Conservation (phyloP, 805 yeast species). For the Metschnikowia corniflorae region DNA sequence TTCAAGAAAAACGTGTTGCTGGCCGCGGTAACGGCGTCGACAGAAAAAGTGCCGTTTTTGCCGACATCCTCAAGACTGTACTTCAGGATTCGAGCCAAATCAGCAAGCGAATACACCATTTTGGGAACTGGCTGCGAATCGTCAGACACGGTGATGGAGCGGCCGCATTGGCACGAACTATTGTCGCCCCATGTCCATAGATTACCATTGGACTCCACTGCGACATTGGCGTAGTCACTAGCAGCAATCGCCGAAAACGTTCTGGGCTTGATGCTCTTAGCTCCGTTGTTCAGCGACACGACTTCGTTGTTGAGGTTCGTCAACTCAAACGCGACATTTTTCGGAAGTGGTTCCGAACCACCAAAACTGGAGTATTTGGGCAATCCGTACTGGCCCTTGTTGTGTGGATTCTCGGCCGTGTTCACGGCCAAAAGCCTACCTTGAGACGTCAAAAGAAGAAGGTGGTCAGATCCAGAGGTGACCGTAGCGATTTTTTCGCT, state of each 20-base stretch:
- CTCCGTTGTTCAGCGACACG: conserved; percentile 15
- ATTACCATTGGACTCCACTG: conserved; percentile 59
- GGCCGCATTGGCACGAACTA: conserved; percentile 79
- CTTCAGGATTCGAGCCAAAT: conserved; percentile 30
- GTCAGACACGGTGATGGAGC: conserved; percentile 59
- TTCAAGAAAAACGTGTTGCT: conserved; percentile 49
- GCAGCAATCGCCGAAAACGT: conserved; percentile 58
- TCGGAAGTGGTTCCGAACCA: conserved; percentile 43
- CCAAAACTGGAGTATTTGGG: conserved; percentile 67
- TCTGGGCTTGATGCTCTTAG: conserved; percentile 36
- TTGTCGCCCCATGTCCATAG: conserved; percentile 89
- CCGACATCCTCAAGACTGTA: conserved; percentile 13
- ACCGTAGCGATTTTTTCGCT: conserved; percentile 44
- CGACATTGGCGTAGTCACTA: conserved; percentile 73
- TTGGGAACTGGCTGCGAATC: conserved; percentile 72
- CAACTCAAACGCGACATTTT: conserved; percentile 43
- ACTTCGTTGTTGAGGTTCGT: conserved; percentile 51
- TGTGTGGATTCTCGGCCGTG: conserved; percentile 36
- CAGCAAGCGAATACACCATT: conserved; percentile 28
- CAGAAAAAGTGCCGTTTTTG: conserved; percentile 18
- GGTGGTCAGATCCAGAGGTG: conserved; percentile 62
- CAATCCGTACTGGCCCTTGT: conserved; percentile 79
- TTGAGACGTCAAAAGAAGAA: conserved; percentile 55
- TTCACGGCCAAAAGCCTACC: conserved; percentile 64
- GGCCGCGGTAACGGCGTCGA: conserved; percentile 61